Evolutionary conservation across 441 rosid species (phyloP).

Genomic region (Gossypium trilobum): DNA sequence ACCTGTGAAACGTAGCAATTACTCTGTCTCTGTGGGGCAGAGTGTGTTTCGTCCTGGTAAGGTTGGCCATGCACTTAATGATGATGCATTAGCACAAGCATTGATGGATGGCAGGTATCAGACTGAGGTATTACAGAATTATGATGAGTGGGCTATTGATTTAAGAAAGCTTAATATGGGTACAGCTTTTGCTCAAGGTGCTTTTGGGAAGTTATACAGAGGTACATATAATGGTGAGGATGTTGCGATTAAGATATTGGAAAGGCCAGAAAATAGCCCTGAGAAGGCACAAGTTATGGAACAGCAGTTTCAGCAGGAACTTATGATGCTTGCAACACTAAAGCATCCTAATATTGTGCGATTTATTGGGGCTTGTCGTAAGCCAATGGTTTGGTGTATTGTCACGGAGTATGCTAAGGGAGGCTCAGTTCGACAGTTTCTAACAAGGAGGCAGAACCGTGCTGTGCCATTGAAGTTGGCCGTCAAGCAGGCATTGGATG

Average conservation of each 20-base stretch:
- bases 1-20: constrained; percentile 41
- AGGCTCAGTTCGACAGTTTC: constrained; percentile 81
- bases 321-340: constrained; percentile 79
- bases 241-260: constrained; percentile 81
- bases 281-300: constrained; percentile 78
- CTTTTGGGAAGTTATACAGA: constrained; percentile 84
- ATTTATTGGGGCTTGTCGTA: constrained; percentile 75
- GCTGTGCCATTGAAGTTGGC: constrained; percentile 79
- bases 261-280: constrained; percentile 62
- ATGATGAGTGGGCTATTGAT: constrained; percentile 88
- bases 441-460: constrained; percentile 67
- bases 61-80: constrained; percentile 65
- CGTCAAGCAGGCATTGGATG: constrained; percentile 89
- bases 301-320: constrained; percentile 95
- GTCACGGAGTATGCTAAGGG: constrained; percentile 95
- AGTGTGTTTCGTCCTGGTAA: constrained; percentile 67
- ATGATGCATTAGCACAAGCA: constrained; percentile 78
- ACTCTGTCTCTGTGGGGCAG: constrained; percentile 51
- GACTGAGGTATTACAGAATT: constrained; percentile 55
- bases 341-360: constrained; percentile 87
- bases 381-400: constrained; percentile 91
- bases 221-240: constrained; percentile 90
- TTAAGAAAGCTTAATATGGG: constrained; percentile 86
- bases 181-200: constrained; percentile 90
- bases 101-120: constrained; percentile 58